phyloP scores from a whole-genome alignment of 495 filamentous ascomycete genomes.

The Tuber umbilicatum region DNA sequence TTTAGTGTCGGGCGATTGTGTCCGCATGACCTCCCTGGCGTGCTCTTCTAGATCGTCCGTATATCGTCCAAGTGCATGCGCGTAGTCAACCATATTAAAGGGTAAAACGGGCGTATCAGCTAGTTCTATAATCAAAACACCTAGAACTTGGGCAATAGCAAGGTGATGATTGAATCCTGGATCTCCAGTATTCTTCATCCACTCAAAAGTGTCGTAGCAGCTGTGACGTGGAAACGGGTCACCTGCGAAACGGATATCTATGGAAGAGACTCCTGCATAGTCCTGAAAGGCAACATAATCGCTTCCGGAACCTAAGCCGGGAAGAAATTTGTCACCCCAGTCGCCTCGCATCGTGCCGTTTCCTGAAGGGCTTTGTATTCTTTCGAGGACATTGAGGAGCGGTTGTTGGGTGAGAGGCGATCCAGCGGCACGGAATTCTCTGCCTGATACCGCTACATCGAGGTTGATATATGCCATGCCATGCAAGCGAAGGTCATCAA shows the following conservation, averaged over 20 bases:
- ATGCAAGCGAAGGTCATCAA: slow-evolving; percentile 53
- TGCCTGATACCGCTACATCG: slow-evolving; percentile 72
- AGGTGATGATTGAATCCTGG: slow-evolving; percentile 77
- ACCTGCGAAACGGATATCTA: slow-evolving; percentile 77
- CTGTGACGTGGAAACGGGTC: slow-evolving; percentile 67
- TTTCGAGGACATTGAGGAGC: slow-evolving; percentile 63
- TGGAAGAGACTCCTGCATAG: slow-evolving; percentile 80
- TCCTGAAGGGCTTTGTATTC: slow-evolving; percentile 60
- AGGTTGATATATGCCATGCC: slow-evolving; percentile 86
- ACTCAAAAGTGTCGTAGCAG: slow-evolving; percentile 83
- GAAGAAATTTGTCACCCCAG: slow-evolving; percentile 59
- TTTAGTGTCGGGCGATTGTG: slow-evolving; percentile 45
- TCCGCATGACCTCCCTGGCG: slow-evolving; percentile 52
- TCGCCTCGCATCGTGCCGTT: slow-evolving; percentile 68
- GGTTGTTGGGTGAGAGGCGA: slow-evolving; percentile 70
- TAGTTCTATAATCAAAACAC: slow-evolving; percentile 76
- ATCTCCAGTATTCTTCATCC: slow-evolving; percentile 72
- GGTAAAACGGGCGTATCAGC: slow-evolving; percentile 73
- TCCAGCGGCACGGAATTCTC: slow-evolving; percentile 64
- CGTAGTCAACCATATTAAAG: slow-evolving; percentile 75
- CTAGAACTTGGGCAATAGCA: slow-evolving; percentile 69
- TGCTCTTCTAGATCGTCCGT: slow-evolving; percentile 60
- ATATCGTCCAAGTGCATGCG: slow-evolving; percentile 55
- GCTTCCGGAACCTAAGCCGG: slow-evolving; percentile 68
- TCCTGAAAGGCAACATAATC: slow-evolving; percentile 91